Evolutionary conservation across 345 rosid genomes (phyloP), one percentile per base, ranked within the genome.

Genomic region (Eucalyptus sp.): DNA sequence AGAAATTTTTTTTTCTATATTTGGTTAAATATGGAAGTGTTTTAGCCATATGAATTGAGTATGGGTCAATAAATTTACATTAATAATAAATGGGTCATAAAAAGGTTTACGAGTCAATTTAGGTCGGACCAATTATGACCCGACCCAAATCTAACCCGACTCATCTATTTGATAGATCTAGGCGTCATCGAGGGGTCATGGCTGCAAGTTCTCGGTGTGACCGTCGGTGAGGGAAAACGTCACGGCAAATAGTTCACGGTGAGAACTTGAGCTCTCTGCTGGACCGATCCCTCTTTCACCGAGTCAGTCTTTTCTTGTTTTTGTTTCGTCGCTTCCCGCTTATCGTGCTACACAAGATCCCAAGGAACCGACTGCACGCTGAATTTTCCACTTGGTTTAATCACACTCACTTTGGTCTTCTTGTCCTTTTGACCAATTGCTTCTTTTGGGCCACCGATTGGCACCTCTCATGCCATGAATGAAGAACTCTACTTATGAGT

Each of bases 91-190:
- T 52, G 9, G 4, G 0, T 52, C 56, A 1, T 52, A 52, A 52
- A 44, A 51, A 52, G 0, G 2, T 52, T 17, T 9, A 52, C 3
- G 2, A 52, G 10, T 52, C 0, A 17, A 52, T 52, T 52, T 52
- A 24, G 2, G 9, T 7, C 2, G 1, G 2, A 52, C 9, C 9
- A 52, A 3, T 17, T 17, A 17, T 17, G 56, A 18, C 2, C 2
- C 9, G 0, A 51, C 22, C 2, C 0, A 51, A 51, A 51, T 8
- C 22, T 8, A 51, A 51, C 54, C 0, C 1, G 3, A 17, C 9
- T 1, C 2, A 7, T 52, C 4, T 52, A 52, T 52, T 17, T 52
- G 56, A 52, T 17, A 52, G 24, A 52, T 7, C 24, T 52, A 17
- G 56, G 56, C 4, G 0, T 52, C 0, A 1, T 52, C 24, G 7